Evolutionary conservation across 805 yeast species (phyloP), one percentile per base, ranked within the genome.

Genomic region (Zygosaccharomyces siamensis): DNA sequence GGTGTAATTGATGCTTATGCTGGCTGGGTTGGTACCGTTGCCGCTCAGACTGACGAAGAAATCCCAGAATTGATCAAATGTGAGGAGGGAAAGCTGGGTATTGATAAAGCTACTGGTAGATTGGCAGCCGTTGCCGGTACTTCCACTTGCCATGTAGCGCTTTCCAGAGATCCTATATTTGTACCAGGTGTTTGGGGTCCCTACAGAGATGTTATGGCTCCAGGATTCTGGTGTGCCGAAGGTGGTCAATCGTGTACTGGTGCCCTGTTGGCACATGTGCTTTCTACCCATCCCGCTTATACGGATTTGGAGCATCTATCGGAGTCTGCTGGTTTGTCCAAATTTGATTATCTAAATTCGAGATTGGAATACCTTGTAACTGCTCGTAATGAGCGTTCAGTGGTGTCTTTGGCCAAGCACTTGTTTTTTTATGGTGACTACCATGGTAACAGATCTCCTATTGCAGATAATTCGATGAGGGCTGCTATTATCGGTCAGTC

Each of bases 171-270:
- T 27, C 86, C 96, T 0, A 80, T 89, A 39, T 90, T 92, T 65
- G 98, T 92, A 7, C 81, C 88, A 39, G 99, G 99, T 51, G 97
- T 93, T 30, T 93, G 99, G 99, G 99, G 99, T 11, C 99, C 99
- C 2, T 93, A 93, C 70, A 78, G 89, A 61, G 96, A 90, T 67
- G 96, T 88, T 4, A 77, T 92, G 73, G 86, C 95, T n/a, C 84
- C 86, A 26, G 89, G 83, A 5, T 84, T 75, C 61, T 93, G 98
- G 98, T 75, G 90, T 55, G 96, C 98, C 11, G 99, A 93, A 70
- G 99, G 99, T 63, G 99, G 99, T n/a, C 99, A 93, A 68, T 84
- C 95, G 12, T 86, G 96, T 64, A 93, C 99, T 2, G 99, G 99
- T 58, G 97, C 95, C 27, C 76, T 93, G 35, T 75, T 93, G 54